Base-by-base conservation (phyloP, 805 yeast genomes). In the Myxozyma melibiosi region DNA sequence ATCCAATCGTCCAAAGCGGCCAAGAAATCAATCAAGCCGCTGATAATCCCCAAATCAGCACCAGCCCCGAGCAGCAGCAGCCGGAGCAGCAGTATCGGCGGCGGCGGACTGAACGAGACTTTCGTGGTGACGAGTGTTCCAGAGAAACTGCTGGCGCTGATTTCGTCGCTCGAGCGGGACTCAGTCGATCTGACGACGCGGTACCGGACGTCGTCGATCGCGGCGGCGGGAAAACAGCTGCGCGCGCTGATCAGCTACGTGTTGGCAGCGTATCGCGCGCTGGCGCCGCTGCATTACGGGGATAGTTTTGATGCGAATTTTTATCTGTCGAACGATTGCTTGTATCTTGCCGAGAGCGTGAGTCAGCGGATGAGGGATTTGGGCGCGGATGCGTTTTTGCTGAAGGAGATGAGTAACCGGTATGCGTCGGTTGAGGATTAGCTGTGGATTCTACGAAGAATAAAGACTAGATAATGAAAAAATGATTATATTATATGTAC, bases 121-220 rank as follows among this genome's bases (percentile, higher is more conserved):
- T 53, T 58, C 27, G 64, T 60, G 13, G 63, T 60, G 11, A 60
- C 63, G 7, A 33, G 53, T 3, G 51, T 60, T 11, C 64, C 64
- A 7, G 42, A 44, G 30, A 35, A 53, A 25, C 22, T 60, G 3
- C 40, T 60, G 16, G 55, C 11, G 4, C 9, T 60, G 16, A 49
- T 57, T 4, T n/a, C 45, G 13, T n/a, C n/a, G 9, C 49, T 60
- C 2, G 9, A 5, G 16, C 33, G 13, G 3, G 62, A 57, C 35
- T 40, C 59, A 11, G 41, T 22, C 13, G 48, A 35, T 20, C 44
- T 60, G 35, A 14, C 51, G 13, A 39, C 52, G 3, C 28, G 43
- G 33, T 52, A 56, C 34, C 30, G 41, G 5, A 22, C 43, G 1
- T 39, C 53, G 24, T 34, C 62, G 8, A 50, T 60, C 3, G 47